These are phyloP conservation scores for Thalassiosira livingstoniorum DNA, from an alignment of 352 stramenopile genomes.

Conservation along the genomic window DNA sequence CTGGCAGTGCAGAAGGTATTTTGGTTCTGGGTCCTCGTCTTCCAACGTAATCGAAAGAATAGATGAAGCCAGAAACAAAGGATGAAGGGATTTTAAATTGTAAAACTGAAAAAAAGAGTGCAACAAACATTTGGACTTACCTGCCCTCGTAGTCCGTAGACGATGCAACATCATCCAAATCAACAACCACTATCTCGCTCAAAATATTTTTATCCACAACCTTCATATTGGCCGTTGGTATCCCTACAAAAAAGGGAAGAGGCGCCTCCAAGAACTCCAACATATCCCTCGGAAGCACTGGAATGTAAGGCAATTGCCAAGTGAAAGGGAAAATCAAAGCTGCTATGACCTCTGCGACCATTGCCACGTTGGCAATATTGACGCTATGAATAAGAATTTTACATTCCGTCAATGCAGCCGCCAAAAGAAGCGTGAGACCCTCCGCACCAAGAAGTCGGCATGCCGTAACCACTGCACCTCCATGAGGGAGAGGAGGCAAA, in stretches of 20 bases:
- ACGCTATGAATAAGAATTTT: constrained; percentile 83
- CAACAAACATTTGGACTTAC: constrained; percentile 32
- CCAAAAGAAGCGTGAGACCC: constrained; percentile 80
- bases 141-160: constrained; percentile 65
- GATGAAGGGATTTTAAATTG: too few species aligned
- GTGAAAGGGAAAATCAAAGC: constrained; percentile 83
- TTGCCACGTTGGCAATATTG: constrained; percentile 81
- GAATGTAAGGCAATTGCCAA: constrained; percentile 86
- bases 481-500: constrained; percentile 82
- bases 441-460: constrained; percentile 81
- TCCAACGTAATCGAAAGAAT: neutral
- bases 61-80: too few species aligned
- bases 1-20: constrained; percentile 75
- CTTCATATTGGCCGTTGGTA: constrained; percentile 73
- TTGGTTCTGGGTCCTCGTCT: constrained; percentile 60
- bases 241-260: constrained; percentile 81
- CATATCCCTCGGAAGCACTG: constrained; percentile 81
- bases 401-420: constrained; percentile 83
- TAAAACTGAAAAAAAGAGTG: constrained; percentile 24
- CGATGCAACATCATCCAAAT: constrained; percentile 80
- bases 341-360: constrained; percentile 84
- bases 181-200: constrained; percentile 81
- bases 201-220: constrained; percentile 73
- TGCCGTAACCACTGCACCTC: constrained; percentile 67
- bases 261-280: constrained; percentile 84